Percentiles rank a stretch among this genome's conserved stretches.
phyloP scores from a whole-genome alignment of 2,329 filamentous ascomycete genomes.

The Microsporum audouinii region DNA sequence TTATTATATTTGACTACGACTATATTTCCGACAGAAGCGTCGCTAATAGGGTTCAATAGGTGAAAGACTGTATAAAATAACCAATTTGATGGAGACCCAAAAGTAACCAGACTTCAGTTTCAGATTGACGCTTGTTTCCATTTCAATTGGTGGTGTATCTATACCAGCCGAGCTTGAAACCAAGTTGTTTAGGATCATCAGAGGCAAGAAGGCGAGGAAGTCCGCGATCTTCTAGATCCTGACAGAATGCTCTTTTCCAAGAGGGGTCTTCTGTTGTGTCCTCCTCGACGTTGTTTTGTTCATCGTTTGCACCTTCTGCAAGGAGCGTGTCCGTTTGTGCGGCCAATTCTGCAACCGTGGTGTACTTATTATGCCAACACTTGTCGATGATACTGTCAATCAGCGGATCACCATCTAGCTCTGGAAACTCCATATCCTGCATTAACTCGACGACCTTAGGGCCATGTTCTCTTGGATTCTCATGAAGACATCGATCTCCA shows the following conservation, averaged over 20 bases:
- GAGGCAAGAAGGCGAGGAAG: neutral
- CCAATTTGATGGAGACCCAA: neutral
- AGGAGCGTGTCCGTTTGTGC: neutral
- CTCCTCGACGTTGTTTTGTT: neutral
- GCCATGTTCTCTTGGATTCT: constrained; percentile 19
- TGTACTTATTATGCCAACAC: constrained; percentile 9
- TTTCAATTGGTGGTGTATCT: neutral
- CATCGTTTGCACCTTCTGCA: neutral
- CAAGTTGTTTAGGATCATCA: neutral
- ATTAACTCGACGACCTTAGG: constrained; percentile 7
- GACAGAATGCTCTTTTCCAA: neutral
- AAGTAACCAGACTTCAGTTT: neutral
- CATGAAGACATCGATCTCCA: constrained; percentile 18
- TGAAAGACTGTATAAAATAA: too few relatives aligned
- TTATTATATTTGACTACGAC: too few relatives aligned
- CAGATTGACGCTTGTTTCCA: neutral
- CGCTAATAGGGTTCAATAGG: too few relatives aligned
- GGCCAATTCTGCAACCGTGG: constrained; percentile 4
- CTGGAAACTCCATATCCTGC: constrained; percentile 12
- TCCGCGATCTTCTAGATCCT: neutral
- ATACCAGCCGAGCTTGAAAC: neutral
- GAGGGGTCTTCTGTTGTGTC: neutral
- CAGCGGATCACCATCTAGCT: constrained; percentile 16
- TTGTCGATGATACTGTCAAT: constrained; percentile 18
- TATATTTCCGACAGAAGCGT: too few relatives aligned